These are phyloP conservation scores for Eremothecium sinecaudum DNA, from an alignment of 1,139 yeast genomes.

Conservation along the genomic window DNA sequence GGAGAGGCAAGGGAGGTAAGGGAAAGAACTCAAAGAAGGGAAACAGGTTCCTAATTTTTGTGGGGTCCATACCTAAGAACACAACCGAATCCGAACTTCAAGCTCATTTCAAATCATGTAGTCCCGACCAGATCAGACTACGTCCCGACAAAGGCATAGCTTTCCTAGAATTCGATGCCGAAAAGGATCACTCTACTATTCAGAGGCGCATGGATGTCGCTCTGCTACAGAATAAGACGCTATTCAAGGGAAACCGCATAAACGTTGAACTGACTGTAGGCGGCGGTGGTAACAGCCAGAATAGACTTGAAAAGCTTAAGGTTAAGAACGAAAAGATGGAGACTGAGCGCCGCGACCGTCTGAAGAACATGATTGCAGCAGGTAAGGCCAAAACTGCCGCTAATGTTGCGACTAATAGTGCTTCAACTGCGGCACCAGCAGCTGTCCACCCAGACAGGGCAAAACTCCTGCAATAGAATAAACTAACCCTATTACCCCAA, in stretches of 20 bases:
- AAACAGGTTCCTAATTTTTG: constrained; percentile 73
- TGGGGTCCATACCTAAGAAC: constrained; percentile 85
- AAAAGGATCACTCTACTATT: constrained; percentile 44
- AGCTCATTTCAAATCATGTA: constrained; percentile 64
- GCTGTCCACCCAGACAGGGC: constrained; percentile 30
- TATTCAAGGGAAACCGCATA: constrained; percentile 59
- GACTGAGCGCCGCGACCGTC: constrained; percentile 51
- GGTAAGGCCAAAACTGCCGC: constrained; percentile 16
- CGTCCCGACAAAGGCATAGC: constrained; percentile 88
- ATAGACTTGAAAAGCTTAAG: constrained; percentile 60
- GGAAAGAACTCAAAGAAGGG: constrained; percentile 40
- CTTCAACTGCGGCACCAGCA: constrained; percentile 3
- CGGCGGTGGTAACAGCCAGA: constrained; percentile 87
- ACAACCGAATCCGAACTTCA: constrained; percentile 51
- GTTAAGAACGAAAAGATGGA: constrained; percentile 67
- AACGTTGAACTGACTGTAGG: constrained; percentile 96
- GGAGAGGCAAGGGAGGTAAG: constrained; percentile 67
- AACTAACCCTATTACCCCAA: too few species aligned
- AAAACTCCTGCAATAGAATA: too few species aligned
- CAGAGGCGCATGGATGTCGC: constrained; percentile 77
- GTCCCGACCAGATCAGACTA: constrained; percentile 67
- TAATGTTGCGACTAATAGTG: constrained; percentile 4
- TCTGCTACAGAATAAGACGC: constrained; percentile 68
- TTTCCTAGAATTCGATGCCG: constrained; percentile 72
- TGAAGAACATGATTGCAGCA: constrained; percentile 29